Evolutionary conservation across 345 rosid species (phyloP), one percentile per base, ranked within the genome.

Genomic region (Salix viminalis): DNA sequence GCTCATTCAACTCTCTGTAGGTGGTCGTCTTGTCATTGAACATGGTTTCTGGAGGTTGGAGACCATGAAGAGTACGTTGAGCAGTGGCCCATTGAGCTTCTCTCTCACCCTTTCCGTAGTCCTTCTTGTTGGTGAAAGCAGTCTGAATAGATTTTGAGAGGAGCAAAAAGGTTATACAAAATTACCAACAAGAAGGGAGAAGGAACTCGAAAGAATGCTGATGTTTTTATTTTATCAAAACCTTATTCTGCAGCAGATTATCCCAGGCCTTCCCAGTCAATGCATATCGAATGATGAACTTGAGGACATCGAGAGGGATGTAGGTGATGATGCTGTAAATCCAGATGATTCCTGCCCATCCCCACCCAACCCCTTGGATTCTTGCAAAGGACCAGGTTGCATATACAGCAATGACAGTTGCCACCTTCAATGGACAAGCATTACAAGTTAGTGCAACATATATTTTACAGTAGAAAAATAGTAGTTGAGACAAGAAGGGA

Each of bases 301-400:
- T 96, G 73, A 96, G 60, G 26, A 92, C 0, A 79, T 96, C 99
- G 13, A 91, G 90, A 12, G 99, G 99, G 30, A 93, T 1, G 32
- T 92, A 96, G 85, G 86, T 86, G 62, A 96, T 80, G 39, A 91
- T 4, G 58, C 98, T 96, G 81, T 77, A 96, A 50, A 96, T 84
- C 99, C 99, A 95, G 23, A 95, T 88, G 34, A 86, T 86, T 18
- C 88, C 96, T 5, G 98, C 99, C 99, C 99, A 95, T 83, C 97
- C 96, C 94, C 96, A 89, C 14, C 99, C 98, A 32, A 84, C 76
- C 48, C 99, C 99, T 82, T 86, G 50, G 37, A 95, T 85, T 77
- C 82, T 88, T 52, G 99, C 99, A 64, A 95, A 95, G 30, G 83
- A 85, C 97, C 97, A 91, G 70, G 75, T 75, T 30, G 90, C 86